These are phyloP conservation scores for Calonectria henricotiae DNA, from an alignment of 2,329 filamentous ascomycete genomes.

Conservation along the genomic window DNA sequence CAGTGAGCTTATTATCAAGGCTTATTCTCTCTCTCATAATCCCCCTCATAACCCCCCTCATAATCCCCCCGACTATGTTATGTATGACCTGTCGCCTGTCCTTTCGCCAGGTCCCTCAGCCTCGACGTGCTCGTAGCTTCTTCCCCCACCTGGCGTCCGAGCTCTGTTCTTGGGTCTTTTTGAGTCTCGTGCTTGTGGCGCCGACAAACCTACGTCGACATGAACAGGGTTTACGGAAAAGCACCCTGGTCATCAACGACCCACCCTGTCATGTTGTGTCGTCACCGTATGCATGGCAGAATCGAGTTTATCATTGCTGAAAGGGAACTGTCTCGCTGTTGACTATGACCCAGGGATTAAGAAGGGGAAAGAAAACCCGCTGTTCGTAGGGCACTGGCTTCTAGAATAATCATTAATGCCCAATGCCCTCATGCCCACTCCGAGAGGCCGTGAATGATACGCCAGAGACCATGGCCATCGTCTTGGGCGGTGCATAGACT, in stretches of 20 bases:
- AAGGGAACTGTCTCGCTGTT: not conserved
- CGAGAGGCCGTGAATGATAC: slow-evolving; percentile 6
- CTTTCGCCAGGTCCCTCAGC: not conserved
- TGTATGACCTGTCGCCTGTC: slow-evolving; percentile 4
- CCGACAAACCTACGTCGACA: slow-evolving; percentile 14
- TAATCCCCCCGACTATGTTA: not conserved
- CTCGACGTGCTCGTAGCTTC: not conserved
- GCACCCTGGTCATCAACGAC: slow-evolving; percentile 2
- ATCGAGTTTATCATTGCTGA: slow-evolving; percentile 16
- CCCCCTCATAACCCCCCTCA: not conserved
- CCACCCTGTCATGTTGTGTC: slow-evolving; percentile 23
- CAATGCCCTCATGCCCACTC: not conserved
- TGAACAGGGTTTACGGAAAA: slow-evolving; percentile 16
- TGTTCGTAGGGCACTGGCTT: slow-evolving; percentile 18
- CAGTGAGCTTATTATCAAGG: slow-evolving; percentile 19
- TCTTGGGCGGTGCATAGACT: slow-evolving; percentile 8
- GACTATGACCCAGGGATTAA: not conserved
- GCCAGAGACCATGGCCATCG: not conserved
- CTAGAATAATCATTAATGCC: slow-evolving; percentile 23
- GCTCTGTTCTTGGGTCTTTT: slow-evolving; percentile 1
- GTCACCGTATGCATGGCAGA: slow-evolving; percentile 10
- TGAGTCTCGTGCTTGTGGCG: slow-evolving; percentile 20
- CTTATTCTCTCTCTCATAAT: not conserved
- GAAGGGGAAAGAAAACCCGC: not conserved
- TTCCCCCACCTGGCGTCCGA: slow-evolving; percentile 7